phyloP scores from a whole-genome alignment of 202 grass and related monocot genomes.

The Setaria viridis region DNA sequence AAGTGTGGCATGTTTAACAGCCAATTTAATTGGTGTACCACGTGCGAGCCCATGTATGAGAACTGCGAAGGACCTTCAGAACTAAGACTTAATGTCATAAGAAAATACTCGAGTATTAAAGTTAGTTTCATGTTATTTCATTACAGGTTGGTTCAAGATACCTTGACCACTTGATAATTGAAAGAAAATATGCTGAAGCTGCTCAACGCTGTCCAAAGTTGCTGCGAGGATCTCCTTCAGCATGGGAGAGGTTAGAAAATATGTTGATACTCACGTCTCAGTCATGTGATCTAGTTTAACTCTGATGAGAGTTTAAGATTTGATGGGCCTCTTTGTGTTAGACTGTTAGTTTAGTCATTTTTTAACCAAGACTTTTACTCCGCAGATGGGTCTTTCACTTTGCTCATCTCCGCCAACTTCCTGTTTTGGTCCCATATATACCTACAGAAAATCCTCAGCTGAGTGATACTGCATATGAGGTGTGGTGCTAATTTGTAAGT shows the following conservation, averaged over 20 bases:
- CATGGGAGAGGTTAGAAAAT: slow-evolving; percentile 94
- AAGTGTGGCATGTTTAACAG: neutral
- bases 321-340: slow-evolving; percentile 25
- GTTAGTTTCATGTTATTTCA: slow-evolving; percentile 42
- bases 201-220: slow-evolving; percentile 90
- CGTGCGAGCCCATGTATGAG: neutral
- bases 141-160: slow-evolving; percentile 92
- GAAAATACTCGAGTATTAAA: slow-evolving; percentile 30
- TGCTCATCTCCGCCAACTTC: slow-evolving; percentile 94
- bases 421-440: slow-evolving; percentile 95
- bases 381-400: slow-evolving; percentile 98
- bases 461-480: slow-evolving; percentile 97
- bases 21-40: neutral
- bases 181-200: slow-evolving; percentile 96
- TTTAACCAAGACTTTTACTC: slow-evolving; percentile 44
- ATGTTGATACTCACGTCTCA: slow-evolving; percentile 18
- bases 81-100: slow-evolving; percentile 20
- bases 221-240: slow-evolving; percentile 82
- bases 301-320: slow-evolving; percentile 1
- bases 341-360: slow-evolving; percentile 30
- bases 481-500: slow-evolving; percentile 39
- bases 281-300: slow-evolving; percentile 13
- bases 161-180: slow-evolving; percentile 96
- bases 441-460: slow-evolving; percentile 92
- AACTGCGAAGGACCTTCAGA: neutral